These are phyloP conservation scores for Psilocybe subaeruginosa DNA, from an alignment of 768 basidiomycete genomes.

Conservation along the genomic window DNA sequence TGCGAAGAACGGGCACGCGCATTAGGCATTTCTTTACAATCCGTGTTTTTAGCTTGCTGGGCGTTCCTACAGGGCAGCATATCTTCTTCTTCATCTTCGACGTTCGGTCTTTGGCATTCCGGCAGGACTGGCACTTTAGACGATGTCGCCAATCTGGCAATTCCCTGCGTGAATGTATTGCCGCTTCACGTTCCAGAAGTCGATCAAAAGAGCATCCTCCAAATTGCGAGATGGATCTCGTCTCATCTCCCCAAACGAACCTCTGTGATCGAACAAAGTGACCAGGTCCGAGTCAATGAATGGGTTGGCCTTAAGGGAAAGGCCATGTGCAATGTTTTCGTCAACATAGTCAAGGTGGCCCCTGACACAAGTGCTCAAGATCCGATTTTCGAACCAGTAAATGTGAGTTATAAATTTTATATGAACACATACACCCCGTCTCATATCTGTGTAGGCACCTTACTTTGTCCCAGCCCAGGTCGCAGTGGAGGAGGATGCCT, in stretches of 20 bases:
- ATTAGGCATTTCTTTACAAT: slow-evolving; percentile 36
- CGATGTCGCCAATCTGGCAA: slow-evolving; percentile 38
- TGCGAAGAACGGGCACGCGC: slow-evolving; percentile 47
- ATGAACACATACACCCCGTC: not conserved
- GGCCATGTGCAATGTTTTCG: slow-evolving; percentile 44
- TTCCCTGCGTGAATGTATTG: slow-evolving; percentile 49
- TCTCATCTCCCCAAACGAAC: slow-evolving; percentile 39
- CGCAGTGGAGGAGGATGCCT: slow-evolving; percentile 15
- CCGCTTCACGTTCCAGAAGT: slow-evolving; percentile 35
- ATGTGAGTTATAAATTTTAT: slow-evolving; percentile 29
- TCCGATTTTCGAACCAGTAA: slow-evolving; percentile 31
- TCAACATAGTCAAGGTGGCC: slow-evolving; percentile 44
- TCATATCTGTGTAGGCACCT: slow-evolving; percentile 28
- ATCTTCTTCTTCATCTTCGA: slow-evolving; percentile 28
- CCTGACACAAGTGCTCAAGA: slow-evolving; percentile 23
- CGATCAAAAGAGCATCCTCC: slow-evolving; percentile 20
- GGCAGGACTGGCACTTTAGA: slow-evolving; percentile 40
- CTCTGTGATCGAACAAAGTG: slow-evolving; percentile 43
- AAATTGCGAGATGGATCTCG: slow-evolving; percentile 34
- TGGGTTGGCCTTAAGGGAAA: slow-evolving; percentile 34
- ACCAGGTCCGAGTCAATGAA: slow-evolving; percentile 34
- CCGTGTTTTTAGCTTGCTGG: slow-evolving; percentile 48
- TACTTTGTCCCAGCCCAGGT: slow-evolving; percentile 33
- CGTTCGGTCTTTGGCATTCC: slow-evolving; percentile 51
- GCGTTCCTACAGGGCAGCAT: slow-evolving; percentile 38